Conservation (phyloP, 2,329 filamentous ascomycete genomes). For the Fusarium albosuccineum region DNA sequence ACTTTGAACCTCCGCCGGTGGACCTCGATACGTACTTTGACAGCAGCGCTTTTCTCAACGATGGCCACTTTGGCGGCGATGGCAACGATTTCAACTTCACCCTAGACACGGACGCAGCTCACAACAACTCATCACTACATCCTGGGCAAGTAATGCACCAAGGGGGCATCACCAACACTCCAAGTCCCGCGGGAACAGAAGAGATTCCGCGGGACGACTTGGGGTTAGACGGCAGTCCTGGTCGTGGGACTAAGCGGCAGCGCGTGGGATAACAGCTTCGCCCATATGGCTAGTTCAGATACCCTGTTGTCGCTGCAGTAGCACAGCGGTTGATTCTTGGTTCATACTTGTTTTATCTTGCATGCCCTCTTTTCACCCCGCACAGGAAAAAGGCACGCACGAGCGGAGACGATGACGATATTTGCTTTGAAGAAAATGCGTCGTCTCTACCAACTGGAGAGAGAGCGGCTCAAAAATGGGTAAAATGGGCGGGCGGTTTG, state of each 20-base stretch:
- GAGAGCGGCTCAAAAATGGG: not conserved
- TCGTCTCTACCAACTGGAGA: not conserved
- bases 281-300: not conserved
- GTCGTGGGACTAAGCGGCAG: constrained; percentile 54
- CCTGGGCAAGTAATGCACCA: constrained; percentile 26
- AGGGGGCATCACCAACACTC: constrained; percentile 50
- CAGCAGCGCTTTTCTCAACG: constrained; percentile 56
- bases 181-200: constrained; percentile 64
- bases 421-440: not conserved
- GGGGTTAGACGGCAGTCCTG: constrained; percentile 41
- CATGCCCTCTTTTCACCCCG: constrained; percentile 1
- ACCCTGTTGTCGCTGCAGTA: not conserved
- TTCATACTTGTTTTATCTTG: constrained; percentile 14
- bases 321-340: not conserved
- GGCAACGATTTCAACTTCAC: constrained; percentile 66
- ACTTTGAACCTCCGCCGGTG: constrained; percentile 54
- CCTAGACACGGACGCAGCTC: constrained; percentile 54
- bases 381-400: not conserved
- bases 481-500: not conserved
- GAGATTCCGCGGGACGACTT: constrained; percentile 63
- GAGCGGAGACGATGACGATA: constrained; percentile 4
- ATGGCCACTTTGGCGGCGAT: constrained; percentile 56
- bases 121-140: constrained; percentile 51
- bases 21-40: constrained; percentile 67
- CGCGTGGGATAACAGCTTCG: constrained; percentile 49